Conservation (phyloP, 495 filamentous ascomycete species). For the Hypoxylon perforatum region DNA sequence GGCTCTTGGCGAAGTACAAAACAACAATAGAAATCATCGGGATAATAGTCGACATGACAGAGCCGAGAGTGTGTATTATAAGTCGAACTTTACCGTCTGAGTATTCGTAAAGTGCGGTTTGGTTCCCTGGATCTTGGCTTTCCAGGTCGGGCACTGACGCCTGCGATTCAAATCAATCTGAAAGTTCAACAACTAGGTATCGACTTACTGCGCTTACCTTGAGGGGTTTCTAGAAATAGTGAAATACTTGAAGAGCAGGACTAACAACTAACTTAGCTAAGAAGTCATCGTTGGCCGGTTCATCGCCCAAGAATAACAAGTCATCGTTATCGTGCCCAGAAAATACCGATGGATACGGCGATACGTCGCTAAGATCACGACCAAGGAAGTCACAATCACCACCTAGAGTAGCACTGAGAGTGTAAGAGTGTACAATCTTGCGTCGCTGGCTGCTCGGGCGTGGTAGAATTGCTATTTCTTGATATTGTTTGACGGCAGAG, state of each 20-base stretch:
- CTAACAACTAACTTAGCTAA: constrained; percentile 22
- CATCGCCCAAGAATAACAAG: constrained; percentile 1
- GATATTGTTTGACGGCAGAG: constrained; percentile 27
- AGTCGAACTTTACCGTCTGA: constrained; percentile 23
- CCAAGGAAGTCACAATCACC: constrained; percentile 25
- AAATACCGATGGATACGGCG: constrained; percentile 27
- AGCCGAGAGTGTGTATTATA: constrained; percentile 32
- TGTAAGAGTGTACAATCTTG: constrained; percentile 40
- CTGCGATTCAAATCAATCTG: constrained; percentile 12
- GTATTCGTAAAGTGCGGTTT: constrained; percentile 23
- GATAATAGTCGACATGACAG: constrained; percentile 44
- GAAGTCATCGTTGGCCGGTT: constrained; percentile 27
- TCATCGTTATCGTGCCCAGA: constrained; percentile 29
- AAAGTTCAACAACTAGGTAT: constrained; percentile 1
- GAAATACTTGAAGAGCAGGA: constrained; percentile 25
- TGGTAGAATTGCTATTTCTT: constrained; percentile 32
- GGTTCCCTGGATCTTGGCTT: constrained; percentile 2
- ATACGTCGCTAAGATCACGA: constrained; percentile 23
- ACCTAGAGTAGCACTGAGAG: constrained; percentile 21
- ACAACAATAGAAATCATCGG: constrained; percentile 48
- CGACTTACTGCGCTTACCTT: constrained; percentile 6
- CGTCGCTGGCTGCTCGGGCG: constrained; percentile 30
- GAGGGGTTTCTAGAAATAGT: constrained; percentile 11
- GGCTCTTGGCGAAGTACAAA: constrained; percentile 44
- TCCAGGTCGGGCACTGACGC: constrained; percentile 6